These are phyloP conservation scores for Acanthochlamys bracteata DNA, from an alignment of 106 monocot species.

Conservation along the genomic window DNA sequence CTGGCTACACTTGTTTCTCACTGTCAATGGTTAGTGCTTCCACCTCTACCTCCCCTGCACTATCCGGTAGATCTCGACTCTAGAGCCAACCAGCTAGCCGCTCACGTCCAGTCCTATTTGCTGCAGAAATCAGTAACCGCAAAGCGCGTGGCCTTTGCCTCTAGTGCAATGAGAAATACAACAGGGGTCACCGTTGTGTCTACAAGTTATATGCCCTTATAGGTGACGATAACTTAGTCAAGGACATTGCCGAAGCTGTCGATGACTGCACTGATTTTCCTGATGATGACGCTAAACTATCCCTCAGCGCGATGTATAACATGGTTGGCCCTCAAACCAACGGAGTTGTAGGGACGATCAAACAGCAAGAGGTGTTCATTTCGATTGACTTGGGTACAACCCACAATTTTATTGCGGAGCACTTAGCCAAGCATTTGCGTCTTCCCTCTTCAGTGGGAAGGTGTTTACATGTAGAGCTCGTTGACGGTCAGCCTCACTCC, in stretches of 20 bases:
- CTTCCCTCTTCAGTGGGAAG: background rate
- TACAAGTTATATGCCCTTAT: background rate
- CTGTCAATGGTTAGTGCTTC: no score
- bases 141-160: no score
- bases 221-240: no score
- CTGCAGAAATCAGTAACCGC: background rate
- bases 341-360: background rate
- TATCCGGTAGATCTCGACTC: no score
- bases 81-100: no score
- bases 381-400: background rate
- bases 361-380: background rate
- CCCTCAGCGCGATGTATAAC: background rate
- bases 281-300: background rate
- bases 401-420: background rate
- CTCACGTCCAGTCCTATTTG: background rate
- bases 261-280: no score
- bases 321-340: background rate
- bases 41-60: no score
- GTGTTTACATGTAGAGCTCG: background rate
- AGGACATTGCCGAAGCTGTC: no score
- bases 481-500: background rate
- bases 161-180: background rate
- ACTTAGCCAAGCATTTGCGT: background rate
- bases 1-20: no score
- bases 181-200: background rate